Base-by-base conservation (phyloP, 2,329 filamentous ascomycete species). In the Cyphellophora europaea region DNA sequence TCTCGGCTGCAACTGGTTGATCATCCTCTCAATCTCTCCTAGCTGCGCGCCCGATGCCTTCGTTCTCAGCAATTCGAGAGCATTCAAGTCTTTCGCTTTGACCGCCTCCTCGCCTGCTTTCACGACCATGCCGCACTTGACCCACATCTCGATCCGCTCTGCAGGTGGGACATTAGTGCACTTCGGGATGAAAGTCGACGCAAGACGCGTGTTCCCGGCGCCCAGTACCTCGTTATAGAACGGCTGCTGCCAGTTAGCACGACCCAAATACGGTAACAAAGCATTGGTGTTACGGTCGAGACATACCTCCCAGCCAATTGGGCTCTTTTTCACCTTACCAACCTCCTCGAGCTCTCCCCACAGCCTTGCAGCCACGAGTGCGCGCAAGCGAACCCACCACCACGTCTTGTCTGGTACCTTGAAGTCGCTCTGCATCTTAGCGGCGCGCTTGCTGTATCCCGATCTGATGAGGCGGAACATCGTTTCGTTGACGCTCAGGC, bases 291-390 rank as follows among this genome's bases (percentile, higher is more conserved):
- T n/a, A n/a, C n/a, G n/a, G n/a, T n/a, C n/a, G n/a, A n/a, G 27
- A 63, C 77, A 67, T 61, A 86, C 82, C 74, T 93, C 86, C 91
- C 91, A 98, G 8, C 89, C 89, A 54, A 98, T 96, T 1, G 89
- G 85, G 39, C 82, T 91, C 59, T 88, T 93, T 53, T 83, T 73
- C 25, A 59, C 75, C 52, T 70, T 72, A 21, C 76, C 74, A 48
- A 86, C 74, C 49, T 95, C 88, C 56, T 96, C 88, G 38, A 98
- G 72, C 56, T 95, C 89, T 33, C 75, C 78, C 87, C 88, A 98
- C 53, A 94, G 84, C 36, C 91, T 74, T 55, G 87, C 86, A 11
- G 84, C 82, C 3, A 98, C 86, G 33, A 96, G 71, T 1, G 88
- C 91, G 49, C 89, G 77, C 17, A 98, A 69, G 43, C 86, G 80